Base-by-base conservation (phyloP, 257 asterid species). In the Plantago ovata region DNA sequence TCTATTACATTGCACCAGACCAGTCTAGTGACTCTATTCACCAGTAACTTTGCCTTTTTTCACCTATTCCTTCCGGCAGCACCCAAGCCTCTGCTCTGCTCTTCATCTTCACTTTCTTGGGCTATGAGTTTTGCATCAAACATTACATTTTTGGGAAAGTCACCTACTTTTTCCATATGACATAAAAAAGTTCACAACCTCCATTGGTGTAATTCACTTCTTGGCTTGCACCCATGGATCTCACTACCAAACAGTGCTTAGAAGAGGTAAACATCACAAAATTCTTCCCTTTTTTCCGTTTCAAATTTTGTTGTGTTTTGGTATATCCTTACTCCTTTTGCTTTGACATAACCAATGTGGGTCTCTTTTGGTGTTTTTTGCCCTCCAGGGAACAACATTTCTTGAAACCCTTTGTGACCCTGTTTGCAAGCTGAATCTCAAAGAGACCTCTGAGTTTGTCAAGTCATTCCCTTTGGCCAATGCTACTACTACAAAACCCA, bases 361-460 rank as follows among this genome's bases (percentile, higher is more conserved):
- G 41, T 5, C 61, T 18, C 46, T 40, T n/a, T n/a, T n/a, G n/a
- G n/a, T 23, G 43, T 45, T 58, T 52, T 63, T 67, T 47, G 22
- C 69, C 60, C 16, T 49, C 3, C 53, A 89, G 97, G 93, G 77
- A 67, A 74, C 77, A 65, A 49, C 82, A 22, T 84, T 83, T 54
- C 61, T 79, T 59, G 91, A 83, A 51, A 59, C 79, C 19, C 76
- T 79, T 57, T 51, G 77, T 39, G 94, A 85, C 69, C 90, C 98
- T 14, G 71, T 85, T 24, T 88, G 95, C 81, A 83, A 81, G 71
- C 81, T 92, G 80, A 81, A 83, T 62, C 88, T 92, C 60, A 84
- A 81, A 58, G 98, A 92, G 45, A 88, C 90, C 43, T 82, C 95
- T 15, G 96, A 84, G 33, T 87, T 90, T 78, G 96, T 79, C 7